These are phyloP conservation scores for Podaxis sp. DNA, from an alignment of 768 basidiomycete species.

Conservation along the genomic window DNA sequence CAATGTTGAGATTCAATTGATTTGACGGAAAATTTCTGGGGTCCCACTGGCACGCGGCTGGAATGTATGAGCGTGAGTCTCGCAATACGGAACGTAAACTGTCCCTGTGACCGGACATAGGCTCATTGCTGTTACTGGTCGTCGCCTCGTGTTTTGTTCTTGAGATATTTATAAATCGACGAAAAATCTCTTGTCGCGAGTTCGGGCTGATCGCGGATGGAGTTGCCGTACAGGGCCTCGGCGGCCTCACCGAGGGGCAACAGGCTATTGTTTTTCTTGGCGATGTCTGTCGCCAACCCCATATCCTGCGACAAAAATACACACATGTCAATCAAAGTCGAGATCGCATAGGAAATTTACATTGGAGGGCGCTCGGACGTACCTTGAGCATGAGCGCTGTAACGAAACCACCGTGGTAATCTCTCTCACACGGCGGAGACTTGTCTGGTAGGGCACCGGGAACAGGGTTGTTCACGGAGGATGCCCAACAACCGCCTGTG, in stretches of 20 bases:
- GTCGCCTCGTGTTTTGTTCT: slow-evolving; percentile 24
- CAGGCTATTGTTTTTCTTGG: slow-evolving; percentile 43
- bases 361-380: background rate
- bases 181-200: slow-evolving; percentile 78
- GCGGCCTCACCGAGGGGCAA: slow-evolving; percentile 71
- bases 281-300: slow-evolving; percentile 73
- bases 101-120: slow-evolving; percentile 8
- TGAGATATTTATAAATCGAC: slow-evolving; percentile 69
- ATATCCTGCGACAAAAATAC: slow-evolving; percentile 59
- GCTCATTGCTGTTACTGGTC: slow-evolving; percentile 10
- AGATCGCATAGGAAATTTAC: slow-evolving; percentile 2
- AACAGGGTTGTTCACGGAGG: slow-evolving; percentile 86
- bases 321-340: background rate
- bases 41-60: background rate
- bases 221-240: slow-evolving; percentile 57
- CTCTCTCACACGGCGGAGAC: slow-evolving; percentile 79
- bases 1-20: background rate
- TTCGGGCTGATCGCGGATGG: slow-evolving; percentile 54
- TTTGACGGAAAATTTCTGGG: background rate
- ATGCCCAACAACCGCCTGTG: slow-evolving; percentile 83
- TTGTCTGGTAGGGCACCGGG: slow-evolving; percentile 68
- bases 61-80: background rate
- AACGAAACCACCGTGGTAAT: slow-evolving; percentile 86
- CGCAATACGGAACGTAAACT: background rate
- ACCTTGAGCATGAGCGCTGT: slow-evolving; percentile 83